Conservation (phyloP, 345 rosid species). For the Hevea brasiliensis region DNA sequence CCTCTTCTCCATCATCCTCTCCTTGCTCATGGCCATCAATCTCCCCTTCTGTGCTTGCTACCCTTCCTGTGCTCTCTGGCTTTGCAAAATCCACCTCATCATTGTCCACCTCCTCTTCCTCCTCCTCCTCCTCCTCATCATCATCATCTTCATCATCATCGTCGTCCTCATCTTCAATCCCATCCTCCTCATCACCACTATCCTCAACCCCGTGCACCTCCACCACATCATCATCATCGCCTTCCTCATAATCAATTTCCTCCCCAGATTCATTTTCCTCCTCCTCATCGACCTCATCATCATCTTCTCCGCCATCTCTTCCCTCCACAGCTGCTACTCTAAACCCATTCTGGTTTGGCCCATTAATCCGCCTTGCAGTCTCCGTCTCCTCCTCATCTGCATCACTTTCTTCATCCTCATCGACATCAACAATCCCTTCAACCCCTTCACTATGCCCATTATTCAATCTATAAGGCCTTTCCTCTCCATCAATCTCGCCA, state of each 20-base stretch:
- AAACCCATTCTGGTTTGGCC: conserved; percentile 46
- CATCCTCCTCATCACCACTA: conserved; percentile 53
- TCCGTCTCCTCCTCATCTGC: conserved; percentile 68
- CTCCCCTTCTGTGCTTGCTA: conserved; percentile 57
- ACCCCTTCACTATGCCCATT: conserved; percentile 56
- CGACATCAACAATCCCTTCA: conserved; percentile 51
- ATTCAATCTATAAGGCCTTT: conserved; percentile 35
- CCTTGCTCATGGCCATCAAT: conserved; percentile 85
- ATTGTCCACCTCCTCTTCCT: conserved; percentile 52
- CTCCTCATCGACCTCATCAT: conserved; percentile 20
- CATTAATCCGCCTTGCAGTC: conserved; percentile 33
- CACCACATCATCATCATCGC: conserved; percentile 33
- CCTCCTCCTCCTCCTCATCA: conserved; percentile 31
- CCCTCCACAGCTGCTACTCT: conserved; percentile 30
- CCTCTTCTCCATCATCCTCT: conserved; percentile 55
- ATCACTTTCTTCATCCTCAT: conserved; percentile 70
- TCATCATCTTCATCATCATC: conserved; percentile 31
- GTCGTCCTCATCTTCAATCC: conserved; percentile 44
- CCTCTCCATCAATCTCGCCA: conserved; percentile 69
- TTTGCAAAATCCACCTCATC: conserved; percentile 44
- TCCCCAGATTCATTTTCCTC: conserved; percentile 27
- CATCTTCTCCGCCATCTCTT: conserved; percentile 7
- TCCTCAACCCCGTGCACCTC: conserved; percentile 38
- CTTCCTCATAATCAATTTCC: conserved; percentile 21
- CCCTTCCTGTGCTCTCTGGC: conserved; percentile 43